Evolutionary conservation across 805 yeast species (phyloP), one percentile per base, ranked within the genome.

Genomic region (Starmerella floris): DNA sequence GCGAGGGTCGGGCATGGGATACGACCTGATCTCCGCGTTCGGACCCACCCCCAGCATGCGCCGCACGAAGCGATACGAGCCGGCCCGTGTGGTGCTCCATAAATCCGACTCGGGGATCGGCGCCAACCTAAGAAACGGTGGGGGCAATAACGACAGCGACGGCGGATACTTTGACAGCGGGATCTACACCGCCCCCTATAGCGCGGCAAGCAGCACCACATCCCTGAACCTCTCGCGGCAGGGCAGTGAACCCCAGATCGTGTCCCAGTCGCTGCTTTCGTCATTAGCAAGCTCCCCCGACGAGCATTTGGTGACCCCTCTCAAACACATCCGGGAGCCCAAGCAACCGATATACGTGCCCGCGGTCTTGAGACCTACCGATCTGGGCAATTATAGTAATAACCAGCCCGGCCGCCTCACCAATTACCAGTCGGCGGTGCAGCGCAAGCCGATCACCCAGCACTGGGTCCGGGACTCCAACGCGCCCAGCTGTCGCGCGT

Each of bases 341-440:
- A 74, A 84, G 58, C 79, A 83, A 55, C 95, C 96, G 9, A 65
- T 87, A 65, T 87, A 84, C 55, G 69, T 81, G 0, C 97, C 97
- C 0, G 95, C 95, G 0, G 97, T 87, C 10, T 66, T 87, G 40
- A 70, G 83, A 51, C 69, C 70, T 33, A 66, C 67, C 3, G 49
- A 49, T 35, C 52, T 53, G 47, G 48, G 47, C 40, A 43, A 56
- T n/a, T 59, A 59, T 50, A 44, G 55, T 31, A 17, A 26, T n/a
- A 16, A 8, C 10, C 5, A 5, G 26, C 26, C 20, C 8, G 15
- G 23, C 8, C 31, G 23, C 8, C 16, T 10, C 5, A 45, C 51
- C 1, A 49, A 59, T 8, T 40, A 46, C 34, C 49, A 15, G 28
- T 53, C 51, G 27, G 51, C 44, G 49, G 50, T 43, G 26, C 51